phyloP scores from a whole-genome alignment of 805 yeast species.

The Naumovozyma baii region DNA sequence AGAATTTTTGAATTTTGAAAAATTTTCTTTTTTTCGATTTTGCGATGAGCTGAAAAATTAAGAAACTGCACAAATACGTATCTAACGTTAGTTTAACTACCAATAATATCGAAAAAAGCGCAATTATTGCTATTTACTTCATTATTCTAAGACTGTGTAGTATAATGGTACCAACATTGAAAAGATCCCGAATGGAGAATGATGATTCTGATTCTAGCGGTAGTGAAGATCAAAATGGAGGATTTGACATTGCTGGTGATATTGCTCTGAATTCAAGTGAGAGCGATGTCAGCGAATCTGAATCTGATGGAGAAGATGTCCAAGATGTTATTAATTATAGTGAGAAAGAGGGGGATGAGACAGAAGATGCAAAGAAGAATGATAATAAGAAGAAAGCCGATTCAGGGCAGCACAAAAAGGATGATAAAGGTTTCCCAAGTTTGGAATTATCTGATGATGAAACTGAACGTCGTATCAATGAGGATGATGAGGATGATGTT shows the following conservation, averaged over 20 bases:
- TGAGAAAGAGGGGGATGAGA: slow-evolving; percentile 34
- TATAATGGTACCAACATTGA: neutral
- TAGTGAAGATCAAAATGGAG: slow-evolving; percentile 35
- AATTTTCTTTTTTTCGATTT: slow-evolving; percentile 1
- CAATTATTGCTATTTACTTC: neutral
- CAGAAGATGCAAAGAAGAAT: slow-evolving; percentile 33
- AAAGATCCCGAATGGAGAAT: neutral
- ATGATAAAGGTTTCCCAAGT: slow-evolving; percentile 33
- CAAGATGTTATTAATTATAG: slow-evolving; percentile 24
- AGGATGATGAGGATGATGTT: slow-evolving; percentile 38
- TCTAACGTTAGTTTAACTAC: too few species aligned
- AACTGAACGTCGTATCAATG: slow-evolving; percentile 27
- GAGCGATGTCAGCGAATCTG: slow-evolving; percentile 31
- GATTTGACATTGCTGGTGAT: slow-evolving; percentile 51
- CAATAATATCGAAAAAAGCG: too few species aligned
- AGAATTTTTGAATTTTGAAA: too few species aligned
- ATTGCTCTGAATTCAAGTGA: slow-evolving; percentile 39
- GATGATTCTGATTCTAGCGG: slow-evolving; percentile 16
- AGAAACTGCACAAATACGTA: neutral
- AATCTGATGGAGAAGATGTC: slow-evolving; percentile 19
- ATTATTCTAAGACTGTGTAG: neutral
- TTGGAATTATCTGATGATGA: slow-evolving; percentile 48
- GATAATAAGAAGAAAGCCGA: slow-evolving; percentile 11
- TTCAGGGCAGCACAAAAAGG: slow-evolving; percentile 5
- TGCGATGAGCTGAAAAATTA: slow-evolving; percentile 10